These are phyloP conservation scores for Trichoderma reesei DNA, from an alignment of 495 filamentous ascomycete genomes.

Conservation along the genomic window DNA sequence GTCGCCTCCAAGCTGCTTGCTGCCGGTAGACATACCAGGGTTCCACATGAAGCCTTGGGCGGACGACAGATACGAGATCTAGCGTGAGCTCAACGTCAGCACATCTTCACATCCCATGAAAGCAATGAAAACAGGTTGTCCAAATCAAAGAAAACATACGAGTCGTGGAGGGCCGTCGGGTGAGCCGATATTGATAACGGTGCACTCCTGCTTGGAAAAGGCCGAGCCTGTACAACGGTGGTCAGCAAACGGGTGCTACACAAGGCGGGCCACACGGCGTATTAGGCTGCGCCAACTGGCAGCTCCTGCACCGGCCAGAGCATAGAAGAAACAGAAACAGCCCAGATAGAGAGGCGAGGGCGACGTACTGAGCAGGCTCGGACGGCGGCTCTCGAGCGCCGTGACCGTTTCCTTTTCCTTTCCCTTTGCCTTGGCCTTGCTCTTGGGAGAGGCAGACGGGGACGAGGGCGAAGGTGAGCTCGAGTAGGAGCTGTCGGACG, in stretches of 20 bases:
- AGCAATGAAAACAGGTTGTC: not conserved
- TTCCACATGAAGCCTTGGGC: slow-evolving; percentile 67
- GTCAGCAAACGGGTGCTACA: slow-evolving; percentile 12
- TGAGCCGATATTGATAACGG: slow-evolving; percentile 57
- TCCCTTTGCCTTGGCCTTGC: slow-evolving; percentile 21
- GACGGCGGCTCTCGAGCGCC: slow-evolving; percentile 38
- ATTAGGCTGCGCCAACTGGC: not conserved
- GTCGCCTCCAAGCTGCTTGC: not conserved
- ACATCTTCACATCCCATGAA: not conserved
- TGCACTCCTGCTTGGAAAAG: slow-evolving; percentile 54
- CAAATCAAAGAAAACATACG: slow-evolving; percentile 32
- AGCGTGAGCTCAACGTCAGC: slow-evolving; percentile 13
- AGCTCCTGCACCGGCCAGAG: not conserved
- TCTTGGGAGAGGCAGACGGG: slow-evolving; percentile 28
- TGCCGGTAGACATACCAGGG: slow-evolving; percentile 34
- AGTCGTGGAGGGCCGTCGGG: slow-evolving; percentile 51
- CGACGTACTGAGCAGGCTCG: slow-evolving; percentile 44
- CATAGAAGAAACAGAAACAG: not conserved
- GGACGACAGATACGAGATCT: slow-evolving; percentile 62
- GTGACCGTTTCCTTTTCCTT: slow-evolving; percentile 10
- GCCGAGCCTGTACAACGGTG: slow-evolving; percentile 41
- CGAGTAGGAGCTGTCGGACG: slow-evolving; percentile 43
- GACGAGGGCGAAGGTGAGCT: slow-evolving; percentile 38
- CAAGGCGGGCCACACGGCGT: slow-evolving; percentile 4
- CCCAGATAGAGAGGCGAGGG: not conserved